These are phyloP conservation scores for Pilatotrama ljubarskyi DNA, from an alignment of 768 basidiomycete species.

Conservation along the genomic window DNA sequence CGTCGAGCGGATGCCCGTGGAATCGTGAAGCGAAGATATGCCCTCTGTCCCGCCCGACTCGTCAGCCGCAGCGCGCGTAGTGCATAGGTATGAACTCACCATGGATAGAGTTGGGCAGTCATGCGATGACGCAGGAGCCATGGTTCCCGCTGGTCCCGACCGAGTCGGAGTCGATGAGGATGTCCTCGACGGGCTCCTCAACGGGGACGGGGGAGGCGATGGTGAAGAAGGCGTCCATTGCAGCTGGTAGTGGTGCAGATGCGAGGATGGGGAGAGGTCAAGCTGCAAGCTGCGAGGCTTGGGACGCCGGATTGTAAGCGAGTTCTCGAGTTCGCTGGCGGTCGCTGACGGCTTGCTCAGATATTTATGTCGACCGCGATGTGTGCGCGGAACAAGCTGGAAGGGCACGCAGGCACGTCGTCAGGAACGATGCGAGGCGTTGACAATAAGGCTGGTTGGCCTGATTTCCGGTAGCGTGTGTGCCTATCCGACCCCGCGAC, in stretches of 20 bases:
- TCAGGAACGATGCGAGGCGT: not conserved
- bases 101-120: not conserved
- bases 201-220: slow-evolving; percentile 18
- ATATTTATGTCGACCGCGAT: slow-evolving; percentile 1
- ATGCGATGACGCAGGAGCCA: slow-evolving; percentile 18
- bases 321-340: slow-evolving; percentile 2
- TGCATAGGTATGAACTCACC: not conserved
- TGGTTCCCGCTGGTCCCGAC: slow-evolving; percentile 4
- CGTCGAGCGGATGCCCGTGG: not conserved
- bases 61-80: not conserved
- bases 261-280: not conserved
- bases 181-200: slow-evolving; percentile 18
- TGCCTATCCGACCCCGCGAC: slow-evolving; percentile 1
- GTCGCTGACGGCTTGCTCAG: not conserved
- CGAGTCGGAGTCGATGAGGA: slow-evolving; percentile 15
- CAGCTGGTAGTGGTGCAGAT: not conserved
- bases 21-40: not conserved
- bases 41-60: not conserved
- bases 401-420: not conserved
- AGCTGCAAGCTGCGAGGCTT: not conserved
- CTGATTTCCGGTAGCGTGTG: not conserved
- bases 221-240: slow-evolving; percentile 25
- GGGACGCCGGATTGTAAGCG: not conserved
- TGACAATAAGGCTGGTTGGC: slow-evolving; percentile 6
- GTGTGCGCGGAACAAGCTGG: not conserved